Percentiles rank a stretch among this genome's conserved stretches.
Evolutionary conservation across 2,329 filamentous ascomycete genomes (phyloP).

Genomic region (Venturia effusa): DNA sequence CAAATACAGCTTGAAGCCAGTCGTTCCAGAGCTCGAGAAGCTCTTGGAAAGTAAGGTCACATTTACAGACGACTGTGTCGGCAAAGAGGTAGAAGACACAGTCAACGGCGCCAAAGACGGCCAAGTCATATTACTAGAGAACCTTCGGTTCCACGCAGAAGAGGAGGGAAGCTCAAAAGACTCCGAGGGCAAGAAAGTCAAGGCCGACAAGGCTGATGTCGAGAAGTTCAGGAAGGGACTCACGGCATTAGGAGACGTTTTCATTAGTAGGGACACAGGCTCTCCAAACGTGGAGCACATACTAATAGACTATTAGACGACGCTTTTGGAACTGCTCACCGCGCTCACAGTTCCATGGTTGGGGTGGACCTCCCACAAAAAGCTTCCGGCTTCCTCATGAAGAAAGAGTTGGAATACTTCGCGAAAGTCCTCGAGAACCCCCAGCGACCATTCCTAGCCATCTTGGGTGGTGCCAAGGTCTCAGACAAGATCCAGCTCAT

Average conservation of each 20-base stretch:
- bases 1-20: conserved; percentile 92
- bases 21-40: conserved; percentile 86
- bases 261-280: conserved; percentile 62
- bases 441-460: conserved; percentile 92
- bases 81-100: conserved; percentile 76
- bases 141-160: conserved; percentile 95
- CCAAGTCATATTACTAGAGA: conserved; percentile 85
- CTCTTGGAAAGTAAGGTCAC: conserved; percentile 73
- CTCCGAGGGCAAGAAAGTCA: conserved; percentile 89
- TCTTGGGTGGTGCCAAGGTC: conserved; percentile 95
- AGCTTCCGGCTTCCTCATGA: conserved; percentile 96
- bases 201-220: conserved; percentile 90
- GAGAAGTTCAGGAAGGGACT: conserved; percentile 90
- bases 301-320: conserved; percentile 52
- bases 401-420: conserved; percentile 99
- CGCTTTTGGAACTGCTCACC: conserved; percentile 95
- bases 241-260: conserved; percentile 89
- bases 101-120: conserved; percentile 75
- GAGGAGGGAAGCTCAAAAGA: conserved; percentile 97
- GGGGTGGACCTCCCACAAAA: conserved; percentile 92
- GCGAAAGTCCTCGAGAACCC: conserved; percentile 90
- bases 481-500: conserved; percentile 99
- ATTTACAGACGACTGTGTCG: conserved; percentile 85
- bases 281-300: not conserved
- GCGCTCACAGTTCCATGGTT: conserved; percentile 98